Evolutionary conservation across 2,329 filamentous ascomycete genomes (phyloP), one percentile per base, ranked within the genome.

Genomic region (Microcyclospora pomicola): DNA sequence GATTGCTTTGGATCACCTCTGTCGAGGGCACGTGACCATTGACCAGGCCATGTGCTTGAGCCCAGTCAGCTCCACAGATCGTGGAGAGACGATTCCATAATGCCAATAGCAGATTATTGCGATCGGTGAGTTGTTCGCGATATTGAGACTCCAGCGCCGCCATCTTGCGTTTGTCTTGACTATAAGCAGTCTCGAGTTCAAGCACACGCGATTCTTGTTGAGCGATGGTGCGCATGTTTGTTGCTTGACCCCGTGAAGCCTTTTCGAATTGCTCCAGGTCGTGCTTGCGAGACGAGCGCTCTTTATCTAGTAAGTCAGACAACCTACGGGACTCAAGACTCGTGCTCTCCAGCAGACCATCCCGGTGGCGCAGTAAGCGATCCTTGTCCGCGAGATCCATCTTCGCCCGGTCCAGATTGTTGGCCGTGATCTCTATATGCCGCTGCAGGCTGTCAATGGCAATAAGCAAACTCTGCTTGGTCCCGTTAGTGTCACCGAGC

Each of bases 51-150:
- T 96, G 87, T 52, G 80, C 77, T 58, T 94, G 82, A 4, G 82
- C 76, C 88, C 91, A 98, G 54, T 96, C 91, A 0, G 77, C 73
- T 9, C 91, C 91, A 52, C 91, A 96, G 32, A 96, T 71, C 0
- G 75, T 71, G 3, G 84, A 87, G 7, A 98, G 71, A 33, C 82
- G 75, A 45, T 88, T 88, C 91, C 91, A 98, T 5, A 96, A 66
- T n/a, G 77, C 72, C 15, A 95, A 73, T 13, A 96, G 71, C 37
- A 98, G 68, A 42, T 83, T 81, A 62, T 96, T 95, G 39, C 91
- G 79, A 62, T 96, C 91, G 32, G 72, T 73, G 30, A 96, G 71
- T 61, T 96, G 86, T 37, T 95, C 87, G 49, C 81, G 82, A 60
- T 84, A 82, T 41, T 79, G 75, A 46, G 77, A 71, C 60, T 98